phyloP scores from a whole-genome alignment of 148 eudicot genomes.

The Chenopodium suecicum region DNA sequence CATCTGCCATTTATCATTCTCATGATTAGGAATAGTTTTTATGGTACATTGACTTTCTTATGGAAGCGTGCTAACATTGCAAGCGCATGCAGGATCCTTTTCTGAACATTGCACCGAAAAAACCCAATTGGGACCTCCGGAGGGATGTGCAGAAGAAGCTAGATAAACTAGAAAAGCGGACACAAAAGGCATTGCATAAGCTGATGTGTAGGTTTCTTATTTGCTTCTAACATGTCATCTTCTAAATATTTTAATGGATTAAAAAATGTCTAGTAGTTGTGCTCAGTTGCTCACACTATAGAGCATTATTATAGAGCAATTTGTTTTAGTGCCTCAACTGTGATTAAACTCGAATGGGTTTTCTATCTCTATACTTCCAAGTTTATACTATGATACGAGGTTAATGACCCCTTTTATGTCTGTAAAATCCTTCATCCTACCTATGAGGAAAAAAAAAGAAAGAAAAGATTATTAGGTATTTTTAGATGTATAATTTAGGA shows the following conservation, averaged over 20 bases:
- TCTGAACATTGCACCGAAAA: conserved; percentile 95
- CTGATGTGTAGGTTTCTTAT: conserved; percentile 58
- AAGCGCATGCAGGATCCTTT: conserved; percentile 72
- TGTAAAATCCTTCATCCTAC: no score
- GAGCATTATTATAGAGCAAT: not conserved
- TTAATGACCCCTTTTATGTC: no score
- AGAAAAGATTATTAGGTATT: no score
- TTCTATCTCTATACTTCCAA: no score
- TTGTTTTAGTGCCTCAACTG: not conserved
- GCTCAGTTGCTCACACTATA: not conserved
- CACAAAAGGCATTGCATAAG: conserved; percentile 81
- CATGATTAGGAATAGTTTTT: conserved; percentile 7
- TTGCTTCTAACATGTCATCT: not conserved
- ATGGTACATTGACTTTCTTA: not conserved
- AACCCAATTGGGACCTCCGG: conserved; percentile 95
- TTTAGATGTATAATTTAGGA: no score
- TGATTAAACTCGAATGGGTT: not conserved
- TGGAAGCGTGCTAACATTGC: not conserved
- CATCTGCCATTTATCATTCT: not conserved
- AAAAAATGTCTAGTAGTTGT: not conserved
- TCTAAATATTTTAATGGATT: not conserved
- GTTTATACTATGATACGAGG: no score
- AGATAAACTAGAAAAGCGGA: conserved; percentile 86
- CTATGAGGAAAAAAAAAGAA: no score
- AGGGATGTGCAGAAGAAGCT: conserved; percentile 95